Conservation (phyloP, 2,329 filamentous ascomycete species). For the Penicillium thymicola region DNA sequence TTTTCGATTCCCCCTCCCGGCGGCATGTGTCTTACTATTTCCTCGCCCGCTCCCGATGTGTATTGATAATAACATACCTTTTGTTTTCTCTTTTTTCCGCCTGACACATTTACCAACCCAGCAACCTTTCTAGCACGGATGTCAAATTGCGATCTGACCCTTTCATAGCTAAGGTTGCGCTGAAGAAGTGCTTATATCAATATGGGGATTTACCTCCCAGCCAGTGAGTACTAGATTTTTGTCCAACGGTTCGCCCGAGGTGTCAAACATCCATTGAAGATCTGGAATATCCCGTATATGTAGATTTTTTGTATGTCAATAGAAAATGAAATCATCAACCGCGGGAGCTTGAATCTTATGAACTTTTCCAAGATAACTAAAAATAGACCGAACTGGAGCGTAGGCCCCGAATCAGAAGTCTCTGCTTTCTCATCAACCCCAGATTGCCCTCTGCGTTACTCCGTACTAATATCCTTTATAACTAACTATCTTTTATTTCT, state of each 20-base stretch:
- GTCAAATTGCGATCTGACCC: constrained; percentile 97
- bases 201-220: constrained; percentile 18
- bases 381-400: background rate
- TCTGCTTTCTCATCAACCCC: constrained; percentile 15
- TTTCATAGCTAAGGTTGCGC: constrained; percentile 87
- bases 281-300: constrained; percentile 62
- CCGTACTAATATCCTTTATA: background rate
- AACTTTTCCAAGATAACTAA: background rate
- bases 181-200: constrained; percentile 95
- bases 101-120: background rate
- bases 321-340: background rate
- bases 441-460: background rate
- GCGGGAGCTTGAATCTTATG: background rate
- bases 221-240: constrained; percentile 46
- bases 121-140: constrained; percentile 73
- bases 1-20: constrained; percentile 26
- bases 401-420: constrained; percentile 14
- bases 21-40: constrained; percentile 29
- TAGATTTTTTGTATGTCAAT: constrained; percentile 9
- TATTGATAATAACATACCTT: constrained; percentile 34
- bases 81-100: constrained; percentile 7
- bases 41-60: constrained; percentile 23
- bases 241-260: constrained; percentile 31
- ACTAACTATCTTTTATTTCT: background rate
- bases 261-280: constrained; percentile 47